Percentiles rank a stretch among this genome's conserved stretches.
These are phyloP conservation scores for Choiromyces venosus DNA, from an alignment of 495 filamentous ascomycete genomes.

Conservation along the genomic window DNA sequence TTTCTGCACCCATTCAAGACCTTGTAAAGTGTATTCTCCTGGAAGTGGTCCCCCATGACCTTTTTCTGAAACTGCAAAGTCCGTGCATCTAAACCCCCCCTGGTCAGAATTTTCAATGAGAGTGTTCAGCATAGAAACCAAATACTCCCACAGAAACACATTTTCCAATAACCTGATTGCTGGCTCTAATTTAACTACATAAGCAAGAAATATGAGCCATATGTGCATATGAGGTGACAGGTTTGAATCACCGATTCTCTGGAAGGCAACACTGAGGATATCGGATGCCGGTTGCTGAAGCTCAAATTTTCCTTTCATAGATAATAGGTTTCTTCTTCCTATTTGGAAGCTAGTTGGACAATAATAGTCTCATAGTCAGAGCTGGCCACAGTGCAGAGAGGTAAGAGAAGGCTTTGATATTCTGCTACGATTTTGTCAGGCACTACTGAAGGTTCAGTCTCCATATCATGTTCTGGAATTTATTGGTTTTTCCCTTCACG, in stretches of 20 bases:
- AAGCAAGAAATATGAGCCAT: too few species aligned
- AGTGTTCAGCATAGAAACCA: slow-evolving; percentile 61
- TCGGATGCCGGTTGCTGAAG: slow-evolving; percentile 46
- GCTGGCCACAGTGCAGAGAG: slow-evolving; percentile 23
- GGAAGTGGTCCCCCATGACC: slow-evolving; percentile 57
- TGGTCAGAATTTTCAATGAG: slow-evolving; percentile 48
- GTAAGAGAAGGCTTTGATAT: slow-evolving; percentile 34
- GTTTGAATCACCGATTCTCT: too few species aligned
- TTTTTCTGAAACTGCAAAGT: slow-evolving; percentile 53
- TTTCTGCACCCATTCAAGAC: slow-evolving; percentile 61
- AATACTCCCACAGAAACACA: slow-evolving; percentile 62
- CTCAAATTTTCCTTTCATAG: background rate
- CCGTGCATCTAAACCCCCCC: slow-evolving; percentile 48
- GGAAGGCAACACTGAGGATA: too few species aligned
- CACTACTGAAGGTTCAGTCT: slow-evolving; percentile 11
- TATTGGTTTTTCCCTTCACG: slow-evolving; percentile 28
- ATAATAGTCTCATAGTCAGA: slow-evolving; percentile 31
- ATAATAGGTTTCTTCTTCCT: slow-evolving; percentile 12
- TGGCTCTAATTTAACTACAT: too few species aligned
- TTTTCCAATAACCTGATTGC: too few species aligned
- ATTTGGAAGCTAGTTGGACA: slow-evolving; percentile 17
- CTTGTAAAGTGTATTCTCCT: slow-evolving; percentile 76
- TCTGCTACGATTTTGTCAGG: slow-evolving; percentile 25
- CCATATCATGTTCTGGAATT: slow-evolving; percentile 22
- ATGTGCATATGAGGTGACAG: too few species aligned